Evolutionary conservation across 176 grass and related monocot genomes (phyloP), one percentile per base, ranked within the genome.

Genomic region (Aegilops umbellulata): DNA sequence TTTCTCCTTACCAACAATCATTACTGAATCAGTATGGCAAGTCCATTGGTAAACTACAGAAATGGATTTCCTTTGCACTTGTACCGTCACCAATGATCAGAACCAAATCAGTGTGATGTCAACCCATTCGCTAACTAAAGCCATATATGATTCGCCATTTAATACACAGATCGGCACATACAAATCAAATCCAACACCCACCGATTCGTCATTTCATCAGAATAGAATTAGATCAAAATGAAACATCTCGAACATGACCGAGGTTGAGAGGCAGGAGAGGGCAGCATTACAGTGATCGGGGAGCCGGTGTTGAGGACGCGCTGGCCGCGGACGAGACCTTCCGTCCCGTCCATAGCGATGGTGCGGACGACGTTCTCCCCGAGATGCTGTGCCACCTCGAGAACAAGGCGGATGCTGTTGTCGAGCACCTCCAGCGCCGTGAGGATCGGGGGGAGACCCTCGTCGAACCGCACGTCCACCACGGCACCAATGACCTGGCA

Each of bases 351-450:
- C 95, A 95, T 95, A 11, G 95, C 95, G 68, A 95, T 98, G 44
- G 95, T 95, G 67, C 95, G 86, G 27, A 98, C 95, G 87, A 98
- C 91, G 74, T 93, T 98, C 93, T 98, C 93, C 31, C 95, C 95
- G 30, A 93, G 93, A 95, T 97, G 95, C 87, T 97, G 95, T 24
- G 95, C 95, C 49, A 97, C 95, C 89, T 97, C 95, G 29, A 95
- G 95, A 65, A 97, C 95, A 17, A 97, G 91, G 57, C 93, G 90
- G 83, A 98, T 95, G 47, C 88, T 92, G 77, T 98, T 80, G 79
- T 98, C 95, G 69, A 95, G 83, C 68, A 98, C 93, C 91, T 98
- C 95, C 13, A 98, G 89, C 38, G 95, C 95, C 1, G 95, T 97
- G 38, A 97, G 83, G 82, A 97, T 97, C 79, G 95, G 90, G 58